These are phyloP conservation scores for Musa itinerans DNA, from an alignment of 176 grass and related monocot species.

Conservation along the genomic window DNA sequence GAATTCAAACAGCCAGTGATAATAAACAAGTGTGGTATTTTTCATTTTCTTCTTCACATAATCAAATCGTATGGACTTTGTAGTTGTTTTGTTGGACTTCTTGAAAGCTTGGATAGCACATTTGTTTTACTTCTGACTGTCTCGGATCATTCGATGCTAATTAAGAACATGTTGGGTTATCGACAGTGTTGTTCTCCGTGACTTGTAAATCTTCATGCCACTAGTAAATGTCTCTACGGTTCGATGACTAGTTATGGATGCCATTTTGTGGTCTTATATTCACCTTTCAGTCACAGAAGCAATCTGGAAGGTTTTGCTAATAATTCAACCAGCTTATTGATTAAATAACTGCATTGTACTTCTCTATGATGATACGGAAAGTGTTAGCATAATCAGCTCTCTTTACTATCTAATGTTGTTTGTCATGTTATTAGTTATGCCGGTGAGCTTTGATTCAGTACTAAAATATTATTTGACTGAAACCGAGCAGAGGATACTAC, in stretches of 20 bases:
- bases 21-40: not conserved
- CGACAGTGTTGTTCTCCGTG: too few relatives aligned
- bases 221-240: too few relatives aligned
- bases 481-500: slow-evolving; percentile 4
- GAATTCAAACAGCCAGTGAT: not conserved
- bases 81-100: not conserved
- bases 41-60: not conserved
- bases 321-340: too few relatives aligned
- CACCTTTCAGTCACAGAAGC: too few relatives aligned
- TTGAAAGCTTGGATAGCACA: not conserved
- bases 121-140: not conserved
- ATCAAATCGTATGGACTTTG: not conserved
- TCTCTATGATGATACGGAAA: too few relatives aligned
- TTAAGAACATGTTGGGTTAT: not conserved
- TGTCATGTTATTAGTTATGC: not conserved
- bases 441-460: not conserved
- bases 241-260: too few relatives aligned
- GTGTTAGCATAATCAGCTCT: not conserved
- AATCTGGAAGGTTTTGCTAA: too few relatives aligned
- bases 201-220: too few relatives aligned
- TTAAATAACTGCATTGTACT: too few relatives aligned
- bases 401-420: not conserved
- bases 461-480: not conserved
- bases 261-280: too few relatives aligned
- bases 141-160: not conserved